Evolutionary conservation across 2,329 filamentous ascomycete genomes (phyloP).

Genomic region (Ceratocystis lukuohia): DNA sequence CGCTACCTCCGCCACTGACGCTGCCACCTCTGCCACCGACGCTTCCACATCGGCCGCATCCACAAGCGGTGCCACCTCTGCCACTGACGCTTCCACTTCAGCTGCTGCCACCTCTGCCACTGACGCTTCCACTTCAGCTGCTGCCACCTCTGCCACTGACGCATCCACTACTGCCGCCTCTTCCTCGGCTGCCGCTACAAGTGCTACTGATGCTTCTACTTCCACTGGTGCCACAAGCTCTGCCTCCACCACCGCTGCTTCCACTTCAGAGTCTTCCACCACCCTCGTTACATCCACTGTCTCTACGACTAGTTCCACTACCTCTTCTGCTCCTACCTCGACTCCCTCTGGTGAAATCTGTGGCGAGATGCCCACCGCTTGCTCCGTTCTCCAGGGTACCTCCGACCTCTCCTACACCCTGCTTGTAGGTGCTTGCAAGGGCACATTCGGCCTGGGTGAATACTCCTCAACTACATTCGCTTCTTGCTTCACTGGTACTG

Average conservation of each 20-base stretch:
- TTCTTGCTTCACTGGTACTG: not conserved
- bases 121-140: not conserved
- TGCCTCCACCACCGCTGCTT: not conserved
- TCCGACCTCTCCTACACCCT: not conserved
- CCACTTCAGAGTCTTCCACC: not conserved
- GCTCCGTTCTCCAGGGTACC: slow-evolving; percentile 3
- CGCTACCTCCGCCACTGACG: not conserved
- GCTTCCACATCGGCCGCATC: too few species aligned
- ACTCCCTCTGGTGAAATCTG: not conserved
- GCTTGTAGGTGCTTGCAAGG: slow-evolving; percentile 2
- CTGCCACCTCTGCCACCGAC: not conserved
- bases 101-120: not conserved
- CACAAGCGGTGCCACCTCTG: not conserved
- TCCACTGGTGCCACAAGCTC: not conserved
- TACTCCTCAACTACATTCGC: slow-evolving; percentile 1
- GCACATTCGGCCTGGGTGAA: slow-evolving; percentile 7
- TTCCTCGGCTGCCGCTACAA: not conserved
- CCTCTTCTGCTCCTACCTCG: not conserved
- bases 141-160: not conserved
- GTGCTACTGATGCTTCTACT: not conserved
- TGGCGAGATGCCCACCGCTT: slow-evolving; percentile 9
- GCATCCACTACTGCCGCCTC: not conserved
- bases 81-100: not conserved
- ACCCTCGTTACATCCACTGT: not conserved
- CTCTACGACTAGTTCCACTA: not conserved